These are phyloP conservation scores for Nyctanthes arbortristis DNA, from an alignment of 257 asterid genomes.

Conservation along the genomic window DNA sequence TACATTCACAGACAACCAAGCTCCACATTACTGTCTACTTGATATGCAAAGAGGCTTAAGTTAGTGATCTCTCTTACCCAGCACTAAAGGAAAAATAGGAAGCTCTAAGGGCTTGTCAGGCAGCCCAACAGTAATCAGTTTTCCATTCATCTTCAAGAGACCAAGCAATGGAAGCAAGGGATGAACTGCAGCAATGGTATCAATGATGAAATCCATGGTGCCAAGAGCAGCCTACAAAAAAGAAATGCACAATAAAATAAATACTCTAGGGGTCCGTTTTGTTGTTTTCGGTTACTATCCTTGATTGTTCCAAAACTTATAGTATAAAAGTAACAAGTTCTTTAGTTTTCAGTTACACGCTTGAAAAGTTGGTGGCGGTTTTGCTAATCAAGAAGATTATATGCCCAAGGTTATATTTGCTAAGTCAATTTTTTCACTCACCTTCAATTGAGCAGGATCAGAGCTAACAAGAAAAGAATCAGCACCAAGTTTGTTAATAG, in stretches of 20 bases:
- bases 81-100: constrained; percentile 57
- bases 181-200: constrained; percentile 53
- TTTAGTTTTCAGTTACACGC: neutral
- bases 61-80: constrained; percentile 39
- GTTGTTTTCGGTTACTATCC: neutral
- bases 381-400: neutral
- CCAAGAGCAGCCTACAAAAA: constrained; percentile 51
- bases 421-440: constrained; percentile 4
- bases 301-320: neutral
- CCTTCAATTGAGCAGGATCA: constrained; percentile 51
- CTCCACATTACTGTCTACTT: neutral
- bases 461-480: constrained; percentile 55
- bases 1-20: neutral
- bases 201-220: constrained; percentile 67
- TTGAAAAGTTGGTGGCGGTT: neutral
- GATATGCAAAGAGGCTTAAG: neutral
- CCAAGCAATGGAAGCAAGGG: constrained; percentile 50
- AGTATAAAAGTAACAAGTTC: too few relatives aligned
- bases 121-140: constrained; percentile 57
- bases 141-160: constrained; percentile 60
- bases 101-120: constrained; percentile 63
- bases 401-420: too few relatives aligned
- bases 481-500: constrained; percentile 55
- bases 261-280: neutral
- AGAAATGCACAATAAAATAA: too few relatives aligned